phyloP scores from a whole-genome alignment of 441 rosid genomes.

The Eutrema salsugineum region DNA sequence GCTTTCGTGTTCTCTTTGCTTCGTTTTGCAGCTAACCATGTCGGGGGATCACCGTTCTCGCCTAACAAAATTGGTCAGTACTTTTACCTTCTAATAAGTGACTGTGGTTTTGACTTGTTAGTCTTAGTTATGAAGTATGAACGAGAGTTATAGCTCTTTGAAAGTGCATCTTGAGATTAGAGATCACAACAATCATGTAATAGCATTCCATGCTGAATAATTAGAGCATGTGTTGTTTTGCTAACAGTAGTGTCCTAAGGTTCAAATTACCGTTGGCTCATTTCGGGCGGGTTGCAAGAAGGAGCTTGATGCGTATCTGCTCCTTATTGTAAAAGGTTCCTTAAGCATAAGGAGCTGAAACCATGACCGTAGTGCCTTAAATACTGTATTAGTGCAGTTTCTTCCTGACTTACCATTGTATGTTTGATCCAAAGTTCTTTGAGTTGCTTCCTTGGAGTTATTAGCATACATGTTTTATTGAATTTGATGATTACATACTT shows the following conservation, averaged over 20 bases:
- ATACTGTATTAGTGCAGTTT: slow-evolving; percentile 7
- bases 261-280: not conserved
- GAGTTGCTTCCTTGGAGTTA: slow-evolving; percentile 1
- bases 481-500: not conserved
- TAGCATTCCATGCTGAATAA: not conserved
- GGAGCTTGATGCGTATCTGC: not conserved
- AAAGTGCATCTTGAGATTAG: not conserved
- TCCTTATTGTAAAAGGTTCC: not conserved
- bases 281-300: not conserved
- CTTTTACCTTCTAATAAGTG: not conserved
- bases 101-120: not conserved
- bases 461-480: not conserved
- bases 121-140: not conserved
- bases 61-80: slow-evolving; percentile 87
- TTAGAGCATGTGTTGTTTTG: slow-evolving; percentile 6
- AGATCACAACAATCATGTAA: not conserved
- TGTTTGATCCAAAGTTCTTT: slow-evolving; percentile 1
- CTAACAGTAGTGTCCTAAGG: not conserved
- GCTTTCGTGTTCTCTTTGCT: not conserved
- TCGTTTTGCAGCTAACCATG: slow-evolving; percentile 75
- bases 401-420: not conserved
- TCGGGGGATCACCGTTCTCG: slow-evolving; percentile 87
- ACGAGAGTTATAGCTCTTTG: not conserved
- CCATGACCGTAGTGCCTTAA: not conserved
- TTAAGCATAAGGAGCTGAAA: slow-evolving; percentile 1